Base-by-base conservation (phyloP, 1,139 yeast genomes). In the Saccharomyces hybrid region DNA sequence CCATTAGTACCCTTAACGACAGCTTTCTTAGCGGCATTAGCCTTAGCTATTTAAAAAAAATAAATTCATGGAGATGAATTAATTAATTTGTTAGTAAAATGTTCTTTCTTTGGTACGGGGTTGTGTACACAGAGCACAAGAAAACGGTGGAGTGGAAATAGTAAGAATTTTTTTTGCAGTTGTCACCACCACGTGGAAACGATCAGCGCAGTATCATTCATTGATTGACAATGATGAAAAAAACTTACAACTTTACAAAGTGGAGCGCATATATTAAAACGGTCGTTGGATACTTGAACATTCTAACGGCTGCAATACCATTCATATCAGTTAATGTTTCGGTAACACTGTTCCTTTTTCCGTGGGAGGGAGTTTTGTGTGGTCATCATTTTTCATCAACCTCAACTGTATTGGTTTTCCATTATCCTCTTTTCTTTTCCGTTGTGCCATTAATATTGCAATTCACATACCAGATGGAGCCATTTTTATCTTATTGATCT, bases 1-100 rank as follows among this genome's bases (percentile, higher is more conserved):
- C 89, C 83, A 84, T 89, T 87, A 73, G 91, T 82, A 81, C 99
- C 99, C 83, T 91, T 93, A 76, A 87, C 87, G 78, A 89, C 97
- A 78, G 98, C 95, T 84, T 93, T 93, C 85, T 93, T 90, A 79
- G 99, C 98, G 79, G 88, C 83, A 76, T 90, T 82, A 81, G 99
- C 99, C 84, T 91, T 85, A 65, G 75, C 75, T 70, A 57, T 54
- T 16, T 16, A 51, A 26, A 47, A 42, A 46, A 47, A 29, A 9
- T 25, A 31, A 27, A 42, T 28, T 41, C 23, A 16, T 49, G 31
- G 14, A 9, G 4, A 28, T 28, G 29, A 46, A 28, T 46, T 46
- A 7, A 11, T 26, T 48, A 13, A n/a, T 52, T 2, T 16, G 56
- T 54, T 54, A 52, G 56, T 52, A 54, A 49, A 42, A 8, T 25